Conservation (phyloP, 1,284 basidiomycete species). For the Irpex rosettiformis region DNA sequence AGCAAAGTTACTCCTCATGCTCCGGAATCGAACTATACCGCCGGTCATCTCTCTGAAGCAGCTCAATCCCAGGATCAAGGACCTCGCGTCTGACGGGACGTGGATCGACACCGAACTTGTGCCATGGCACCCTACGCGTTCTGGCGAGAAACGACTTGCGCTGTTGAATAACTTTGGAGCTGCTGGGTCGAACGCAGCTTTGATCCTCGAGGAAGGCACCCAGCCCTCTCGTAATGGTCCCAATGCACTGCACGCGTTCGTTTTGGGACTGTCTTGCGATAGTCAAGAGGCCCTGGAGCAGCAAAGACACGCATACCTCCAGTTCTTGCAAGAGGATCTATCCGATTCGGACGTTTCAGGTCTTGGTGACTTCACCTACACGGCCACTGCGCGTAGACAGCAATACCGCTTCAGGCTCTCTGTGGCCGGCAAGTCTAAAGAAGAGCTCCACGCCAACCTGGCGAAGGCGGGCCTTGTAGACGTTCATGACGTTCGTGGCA, state of each 20-base stretch:
- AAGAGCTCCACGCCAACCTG: conserved; percentile 46
- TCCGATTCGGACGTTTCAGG: conserved; percentile 18
- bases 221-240: background rate
- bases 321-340: conserved; percentile 37
- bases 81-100: conserved; percentile 45
- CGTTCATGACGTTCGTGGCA: conserved; percentile 24
- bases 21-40: conserved; percentile 53
- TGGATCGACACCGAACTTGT: conserved; percentile 41
- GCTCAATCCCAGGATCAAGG: conserved; percentile 54
- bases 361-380: conserved; percentile 57
- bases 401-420: conserved; percentile 51
- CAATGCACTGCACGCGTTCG: conserved; percentile 21
- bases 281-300: conserved; percentile 41
- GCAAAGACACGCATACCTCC: conserved; percentile 43
- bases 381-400: conserved; percentile 59
- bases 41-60: conserved; percentile 53
- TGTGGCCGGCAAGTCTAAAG: conserved; percentile 36
- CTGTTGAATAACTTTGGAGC: conserved; percentile 75
- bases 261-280: conserved; percentile 63
- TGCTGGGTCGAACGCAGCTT: conserved; percentile 63
- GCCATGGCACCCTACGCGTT: conserved; percentile 39
- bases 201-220: conserved; percentile 52
- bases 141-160: conserved; percentile 42
- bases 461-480: conserved; percentile 30
- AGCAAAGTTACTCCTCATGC: conserved; percentile 69